Conservation (phyloP, 345 rosid species). For the Cardamine resedifolia region DNA sequence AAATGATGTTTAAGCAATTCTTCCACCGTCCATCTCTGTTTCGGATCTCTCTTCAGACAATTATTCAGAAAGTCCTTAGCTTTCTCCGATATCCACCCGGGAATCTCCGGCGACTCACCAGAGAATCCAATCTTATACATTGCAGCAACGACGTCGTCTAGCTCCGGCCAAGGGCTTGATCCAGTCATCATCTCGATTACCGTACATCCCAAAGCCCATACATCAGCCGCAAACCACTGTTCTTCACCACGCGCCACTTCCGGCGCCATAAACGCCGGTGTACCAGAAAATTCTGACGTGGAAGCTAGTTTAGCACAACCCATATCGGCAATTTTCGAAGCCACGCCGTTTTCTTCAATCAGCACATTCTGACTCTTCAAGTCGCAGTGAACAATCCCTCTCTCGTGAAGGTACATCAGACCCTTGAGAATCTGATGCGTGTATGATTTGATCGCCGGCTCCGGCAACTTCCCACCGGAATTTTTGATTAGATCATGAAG, state of each 20-base stretch:
- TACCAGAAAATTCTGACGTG: constrained; percentile 52
- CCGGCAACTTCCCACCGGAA: constrained; percentile 55
- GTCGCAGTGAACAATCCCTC: constrained; percentile 77
- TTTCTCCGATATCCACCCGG: constrained; percentile 51
- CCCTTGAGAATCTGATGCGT: constrained; percentile 53
- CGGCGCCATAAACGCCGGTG: constrained; percentile 90
- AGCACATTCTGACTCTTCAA: constrained; percentile 70
- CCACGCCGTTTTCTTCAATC: constrained; percentile 45
- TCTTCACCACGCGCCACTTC: constrained; percentile 88
- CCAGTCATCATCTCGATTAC: constrained; percentile 79
- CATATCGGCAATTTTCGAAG: constrained; percentile 63
- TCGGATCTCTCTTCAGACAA: constrained; percentile 58
- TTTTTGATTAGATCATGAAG: constrained; percentile 54
- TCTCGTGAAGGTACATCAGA: constrained; percentile 52
- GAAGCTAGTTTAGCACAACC: constrained; percentile 65
- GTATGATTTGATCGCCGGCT: constrained; percentile 46
- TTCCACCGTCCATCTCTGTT: constrained; percentile 58
- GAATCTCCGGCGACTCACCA: constrained; percentile 59
- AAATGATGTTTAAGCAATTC: constrained; percentile 73
- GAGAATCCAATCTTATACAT: constrained; percentile 76
- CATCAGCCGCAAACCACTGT: constrained; percentile 71
- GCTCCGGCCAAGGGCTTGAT: constrained; percentile 62
- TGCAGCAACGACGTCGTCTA: constrained; percentile 57
- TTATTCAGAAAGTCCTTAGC: constrained; percentile 59
- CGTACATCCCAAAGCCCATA: constrained; percentile 88